Evolutionary conservation across 1,284 basidiomycete species (phyloP).

Genomic region (Chalciporus sp.): DNA sequence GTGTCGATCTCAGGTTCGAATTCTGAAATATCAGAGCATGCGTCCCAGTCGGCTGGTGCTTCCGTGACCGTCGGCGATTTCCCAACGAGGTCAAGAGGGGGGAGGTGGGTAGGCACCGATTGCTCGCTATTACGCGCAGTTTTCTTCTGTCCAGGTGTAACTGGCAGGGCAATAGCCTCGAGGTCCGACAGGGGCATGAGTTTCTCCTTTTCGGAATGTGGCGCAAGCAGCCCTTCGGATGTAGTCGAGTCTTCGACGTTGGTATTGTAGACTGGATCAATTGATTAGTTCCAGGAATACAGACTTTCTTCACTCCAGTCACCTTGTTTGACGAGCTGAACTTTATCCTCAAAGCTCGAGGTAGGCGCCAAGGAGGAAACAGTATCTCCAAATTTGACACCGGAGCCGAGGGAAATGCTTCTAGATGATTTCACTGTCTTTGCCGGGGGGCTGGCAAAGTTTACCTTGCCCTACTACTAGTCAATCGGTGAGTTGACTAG

Average conservation of each 20-base stretch:
- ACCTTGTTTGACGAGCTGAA: constrained; percentile 35
- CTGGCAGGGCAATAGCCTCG: neutral
- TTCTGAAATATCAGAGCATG: constrained; percentile 35
- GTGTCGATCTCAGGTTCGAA: constrained; percentile 14
- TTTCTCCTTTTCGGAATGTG: neutral
- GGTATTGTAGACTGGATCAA: constrained; percentile 33
- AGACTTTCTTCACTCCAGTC: neutral
- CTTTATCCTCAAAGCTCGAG: constrained; percentile 36
- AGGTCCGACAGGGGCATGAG: neutral
- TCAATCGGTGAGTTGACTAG: constrained; percentile 7
- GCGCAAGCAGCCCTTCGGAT: neutral
- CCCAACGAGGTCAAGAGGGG: neutral
- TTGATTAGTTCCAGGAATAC: neutral
- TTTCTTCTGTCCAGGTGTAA: neutral
- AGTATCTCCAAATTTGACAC: constrained; percentile 25
- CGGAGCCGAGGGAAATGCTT: constrained; percentile 32
- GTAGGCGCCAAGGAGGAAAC: constrained; percentile 25
- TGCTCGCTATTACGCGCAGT: neutral
- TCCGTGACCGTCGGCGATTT: neutral
- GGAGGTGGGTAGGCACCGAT: neutral
- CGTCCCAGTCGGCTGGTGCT: constrained; percentile 9
- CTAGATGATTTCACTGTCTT: constrained; percentile 18
- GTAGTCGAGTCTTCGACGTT: constrained; percentile 19
- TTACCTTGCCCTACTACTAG: constrained; percentile 28
- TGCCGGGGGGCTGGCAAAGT: constrained; percentile 23